Evolutionary conservation across 1,139 yeast genomes (phyloP), one percentile per base, ranked within the genome.

Genomic region (Taphrina flavorubra): DNA sequence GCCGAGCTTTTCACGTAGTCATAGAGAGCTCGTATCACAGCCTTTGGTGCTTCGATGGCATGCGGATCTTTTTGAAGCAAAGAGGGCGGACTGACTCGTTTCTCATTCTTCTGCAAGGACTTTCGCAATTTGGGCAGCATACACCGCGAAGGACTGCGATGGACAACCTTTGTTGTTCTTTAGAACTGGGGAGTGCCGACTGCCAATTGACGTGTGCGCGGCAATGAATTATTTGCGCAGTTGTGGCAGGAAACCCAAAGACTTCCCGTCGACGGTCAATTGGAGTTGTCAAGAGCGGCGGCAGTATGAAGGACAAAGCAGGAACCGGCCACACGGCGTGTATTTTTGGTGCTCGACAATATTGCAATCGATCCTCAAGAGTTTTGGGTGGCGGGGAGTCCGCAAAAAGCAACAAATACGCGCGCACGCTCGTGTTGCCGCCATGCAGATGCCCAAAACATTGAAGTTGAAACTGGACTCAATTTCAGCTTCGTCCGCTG

Each of bases 1-100:
- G 92, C 87, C 11, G 90, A 89, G 74, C 88, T 94, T 0, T 97
- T 89, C 56, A 81, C 81, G 77, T 92, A 92, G 75, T 87, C 89
- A 75, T 86, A 87, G 36, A 89, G 80, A 0, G 98, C 98, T 72
- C 87, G 87, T 72, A 94, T 91, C 63, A 91, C 74, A 67, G 70
- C 72, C 49, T 71, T 72, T 3, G 74, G 74, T 18, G 67, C 67
- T 51, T 63, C 67, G 44, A 63, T 63, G 10, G 61, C 67, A 37
- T 34, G 46, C 8, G 67, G 39, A 11, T 55, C 56, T 34, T 63
- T 63, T 4, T 56, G 53, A 16, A 44, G 46, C 13, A 53, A 25
- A 11, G 51, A 10, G 8, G 61, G 61, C 18, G 67, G 67, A 31
- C 55, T 53, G 42, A 44, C 56, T 13, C 67, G 61, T 20, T 63